phyloP scores from a whole-genome alignment of 1,284 basidiomycete genomes.

The Cryptococcus wingfieldii region DNA sequence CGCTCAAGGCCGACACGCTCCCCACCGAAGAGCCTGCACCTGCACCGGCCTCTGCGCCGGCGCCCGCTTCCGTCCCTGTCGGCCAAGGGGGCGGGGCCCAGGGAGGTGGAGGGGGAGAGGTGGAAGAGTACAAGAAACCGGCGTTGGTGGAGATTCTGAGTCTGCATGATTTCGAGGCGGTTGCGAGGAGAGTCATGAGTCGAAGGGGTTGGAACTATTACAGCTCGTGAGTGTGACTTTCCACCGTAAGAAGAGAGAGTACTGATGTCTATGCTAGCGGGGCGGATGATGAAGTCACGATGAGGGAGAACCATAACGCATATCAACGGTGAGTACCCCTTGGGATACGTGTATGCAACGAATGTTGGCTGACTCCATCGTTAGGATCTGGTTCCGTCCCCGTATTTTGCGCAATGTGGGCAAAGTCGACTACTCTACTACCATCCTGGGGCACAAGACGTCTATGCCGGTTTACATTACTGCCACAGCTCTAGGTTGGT shows the following conservation, averaged over 20 bases:
- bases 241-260: not conserved
- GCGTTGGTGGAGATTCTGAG: constrained; percentile 73
- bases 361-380: constrained; percentile 6
- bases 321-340: constrained; percentile 63
- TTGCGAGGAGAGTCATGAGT: constrained; percentile 68
- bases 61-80: constrained; percentile 47
- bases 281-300: constrained; percentile 82
- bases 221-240: constrained; percentile 52
- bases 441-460: constrained; percentile 66
- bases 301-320: constrained; percentile 79
- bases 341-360: not conserved
- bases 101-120: constrained; percentile 14
- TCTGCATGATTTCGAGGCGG: constrained; percentile 85
- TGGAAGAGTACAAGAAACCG: constrained; percentile 52
- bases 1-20: constrained; percentile 60
- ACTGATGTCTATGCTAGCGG: constrained; percentile 49
- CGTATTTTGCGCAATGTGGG: constrained; percentile 75
- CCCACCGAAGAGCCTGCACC: constrained; percentile 19
- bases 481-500: constrained; percentile 35
- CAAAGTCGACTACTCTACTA: constrained; percentile 75
- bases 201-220: constrained; percentile 88
- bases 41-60: constrained; percentile 17
- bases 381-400: constrained; percentile 87
- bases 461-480: constrained; percentile 75
- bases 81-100: constrained; percentile 43